phyloP scores from a whole-genome alignment of 257 asterid species.

The Solanum rostratum region DNA sequence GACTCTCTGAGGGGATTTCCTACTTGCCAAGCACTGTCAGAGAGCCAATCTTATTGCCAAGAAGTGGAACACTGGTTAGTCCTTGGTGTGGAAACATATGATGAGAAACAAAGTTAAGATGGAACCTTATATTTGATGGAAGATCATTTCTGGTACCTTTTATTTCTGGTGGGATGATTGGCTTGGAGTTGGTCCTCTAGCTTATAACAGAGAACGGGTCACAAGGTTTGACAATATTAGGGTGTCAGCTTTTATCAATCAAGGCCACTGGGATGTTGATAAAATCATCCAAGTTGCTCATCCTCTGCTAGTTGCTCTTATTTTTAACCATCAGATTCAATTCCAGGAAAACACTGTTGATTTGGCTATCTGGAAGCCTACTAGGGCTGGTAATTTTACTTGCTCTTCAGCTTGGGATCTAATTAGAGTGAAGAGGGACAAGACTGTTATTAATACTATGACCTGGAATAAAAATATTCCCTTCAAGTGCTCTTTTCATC shows the following conservation, averaged over 20 bases:
- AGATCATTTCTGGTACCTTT: rapidly evolving
- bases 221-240: too few species aligned
- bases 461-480: too few species aligned
- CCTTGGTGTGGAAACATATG: rapidly evolving
- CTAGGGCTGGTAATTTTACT: rapidly evolving
- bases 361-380: too few species aligned
- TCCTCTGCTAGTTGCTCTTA: too few species aligned
- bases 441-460: rapidly evolving
- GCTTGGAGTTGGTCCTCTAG: background rate
- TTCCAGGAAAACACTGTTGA: too few species aligned
- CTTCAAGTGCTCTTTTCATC: too few species aligned
- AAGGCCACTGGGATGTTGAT: too few species aligned
- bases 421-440: too few species aligned
- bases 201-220: rapidly evolving
- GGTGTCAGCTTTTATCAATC: too few species aligned
- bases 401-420: too few species aligned
- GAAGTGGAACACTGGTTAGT: background rate
- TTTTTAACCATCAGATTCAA: too few species aligned
- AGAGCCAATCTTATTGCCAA: background rate
- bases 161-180: background rate
- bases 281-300: too few species aligned
- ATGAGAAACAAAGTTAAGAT: rapidly evolving
- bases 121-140: rapidly evolving
- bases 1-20: background rate
- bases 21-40: background rate